phyloP scores from a whole-genome alignment of 1,139 yeast genomes.

The Sugiyamaella neomexicana region DNA sequence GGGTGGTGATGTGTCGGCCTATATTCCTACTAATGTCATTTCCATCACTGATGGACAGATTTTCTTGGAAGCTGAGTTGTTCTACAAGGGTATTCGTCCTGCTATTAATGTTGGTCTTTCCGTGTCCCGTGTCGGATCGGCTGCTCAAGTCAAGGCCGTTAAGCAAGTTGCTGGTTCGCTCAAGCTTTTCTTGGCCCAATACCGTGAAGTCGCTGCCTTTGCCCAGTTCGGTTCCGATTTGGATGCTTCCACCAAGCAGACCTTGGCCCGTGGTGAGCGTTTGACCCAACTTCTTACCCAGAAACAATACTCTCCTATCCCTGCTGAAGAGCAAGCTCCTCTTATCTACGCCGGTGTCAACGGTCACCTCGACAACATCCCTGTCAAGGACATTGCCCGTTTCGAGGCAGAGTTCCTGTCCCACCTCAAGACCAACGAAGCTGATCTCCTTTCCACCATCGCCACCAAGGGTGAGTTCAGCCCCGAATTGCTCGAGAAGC shows the following conservation, averaged over 20 bases:
- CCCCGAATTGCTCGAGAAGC: slow-evolving; percentile 80
- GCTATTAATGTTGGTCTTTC: slow-evolving; percentile 99
- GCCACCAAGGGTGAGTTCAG: slow-evolving; percentile 88
- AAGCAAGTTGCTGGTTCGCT: slow-evolving; percentile 99
- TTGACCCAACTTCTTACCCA: slow-evolving; percentile 98
- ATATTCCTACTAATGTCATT: slow-evolving; percentile 95
- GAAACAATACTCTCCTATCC: slow-evolving; percentile 93
- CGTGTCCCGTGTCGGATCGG: slow-evolving; percentile 99
- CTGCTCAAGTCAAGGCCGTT: slow-evolving; percentile 99
- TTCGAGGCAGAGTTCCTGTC: slow-evolving; percentile 93
- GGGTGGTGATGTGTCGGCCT: slow-evolving; percentile 99
- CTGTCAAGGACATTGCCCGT: slow-evolving; percentile 83
- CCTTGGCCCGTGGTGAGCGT: slow-evolving; percentile 99
- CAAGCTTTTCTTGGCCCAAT: slow-evolving; percentile 99
- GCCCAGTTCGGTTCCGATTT: slow-evolving; percentile 99
- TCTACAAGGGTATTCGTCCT: slow-evolving; percentile 99
- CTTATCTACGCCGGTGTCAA: slow-evolving; percentile 96
- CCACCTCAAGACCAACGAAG: slow-evolving; percentile 81
- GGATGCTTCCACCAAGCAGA: slow-evolving; percentile 99
- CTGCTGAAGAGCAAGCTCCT: slow-evolving; percentile 99
- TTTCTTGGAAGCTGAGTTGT: slow-evolving; percentile 98
- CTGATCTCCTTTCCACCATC: slow-evolving; percentile 79
- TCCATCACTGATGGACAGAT: slow-evolving; percentile 98
- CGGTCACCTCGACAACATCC: slow-evolving; percentile 93
- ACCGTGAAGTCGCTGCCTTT: slow-evolving; percentile 99